Evolutionary conservation across 352 stramenopile species (phyloP).

Genomic region (Vaucheria bursata): DNA sequence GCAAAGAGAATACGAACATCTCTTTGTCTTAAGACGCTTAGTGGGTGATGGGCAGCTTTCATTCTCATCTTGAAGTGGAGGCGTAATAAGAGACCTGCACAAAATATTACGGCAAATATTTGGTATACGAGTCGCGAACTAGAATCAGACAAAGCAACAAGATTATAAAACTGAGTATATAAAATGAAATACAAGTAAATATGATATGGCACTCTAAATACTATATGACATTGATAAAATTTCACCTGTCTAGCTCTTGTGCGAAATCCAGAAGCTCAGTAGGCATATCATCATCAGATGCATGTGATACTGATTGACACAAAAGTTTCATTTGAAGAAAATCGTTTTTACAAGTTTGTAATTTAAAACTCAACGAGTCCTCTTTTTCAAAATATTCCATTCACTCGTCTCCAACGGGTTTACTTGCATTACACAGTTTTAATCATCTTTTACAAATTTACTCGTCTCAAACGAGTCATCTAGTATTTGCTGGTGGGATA

Average conservation of each 20-base stretch:
- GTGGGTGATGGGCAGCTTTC: background rate
- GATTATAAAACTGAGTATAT: background rate
- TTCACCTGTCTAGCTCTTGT: conserved; percentile 1
- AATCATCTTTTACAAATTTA: no score
- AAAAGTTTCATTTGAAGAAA: no score
- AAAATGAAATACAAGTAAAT: background rate
- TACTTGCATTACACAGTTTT: no score
- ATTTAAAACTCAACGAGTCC: no score
- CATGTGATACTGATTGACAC: no score
- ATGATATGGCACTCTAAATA: background rate
- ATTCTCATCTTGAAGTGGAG: background rate
- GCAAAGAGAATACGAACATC: background rate
- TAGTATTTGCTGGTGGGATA: no score
- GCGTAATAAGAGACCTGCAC: background rate
- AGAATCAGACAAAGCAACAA: background rate
- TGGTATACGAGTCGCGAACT: background rate
- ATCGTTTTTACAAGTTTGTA: no score
- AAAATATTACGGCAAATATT: background rate
- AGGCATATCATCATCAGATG: conserved; percentile 6
- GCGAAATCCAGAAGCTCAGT: background rate
- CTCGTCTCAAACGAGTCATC: no score
- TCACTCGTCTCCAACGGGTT: no score
- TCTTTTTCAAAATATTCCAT: no score
- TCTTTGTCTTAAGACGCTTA: background rate
- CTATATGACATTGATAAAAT: background rate